Base-by-base conservation (phyloP, 352 stramenopile genomes). In the Phytophthora melonis region DNA sequence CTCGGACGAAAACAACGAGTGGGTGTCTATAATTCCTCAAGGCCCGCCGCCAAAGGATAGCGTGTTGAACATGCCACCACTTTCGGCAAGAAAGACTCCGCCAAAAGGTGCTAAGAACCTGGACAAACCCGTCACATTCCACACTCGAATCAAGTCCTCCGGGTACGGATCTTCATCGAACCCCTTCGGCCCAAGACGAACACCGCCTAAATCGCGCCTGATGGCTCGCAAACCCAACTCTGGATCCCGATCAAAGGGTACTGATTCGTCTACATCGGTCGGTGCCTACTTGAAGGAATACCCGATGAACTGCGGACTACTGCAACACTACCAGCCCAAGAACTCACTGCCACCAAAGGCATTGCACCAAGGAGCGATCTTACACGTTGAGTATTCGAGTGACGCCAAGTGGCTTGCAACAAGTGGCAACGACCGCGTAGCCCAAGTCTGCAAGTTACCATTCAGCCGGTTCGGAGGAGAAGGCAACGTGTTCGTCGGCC, bases 41-140 rank as follows among this genome's bases (percentile, higher is more conserved):
- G 67, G 56, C 1, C 87, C 83, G 0, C 87, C 84, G 6, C 78
- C 82, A 0, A 72, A 75, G 39, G 74, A 85, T 3, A 93, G 80
- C 45, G 79, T 93, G 14, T 55, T 93, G n/a, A 92, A 88, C 64
- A 41, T 83, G 11, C 79, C 82, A 30, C 74, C 77, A 16, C 64
- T 92, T 2, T 79, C 82, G 9, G 27, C 53, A 39, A 80, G 66
- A 39, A 71, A 70, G 11, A 78, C 70, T 10, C 72, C 72, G 30
- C 53, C 80, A 36, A 79, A 82, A 49, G 57, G 49, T 14, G 43
- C 49, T 3, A 88, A 81, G 30, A 58, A 34, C 2, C 63, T 84
- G 2, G 84, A 97, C 76, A 90, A 95, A 14, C 87, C 90, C 19
- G 80, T 97, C 50, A 94, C 88, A 21, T 97, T 96, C 47, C 91